Conservation (phyloP, 176 grass and related monocot species). For the Avena atlantica region DNA sequence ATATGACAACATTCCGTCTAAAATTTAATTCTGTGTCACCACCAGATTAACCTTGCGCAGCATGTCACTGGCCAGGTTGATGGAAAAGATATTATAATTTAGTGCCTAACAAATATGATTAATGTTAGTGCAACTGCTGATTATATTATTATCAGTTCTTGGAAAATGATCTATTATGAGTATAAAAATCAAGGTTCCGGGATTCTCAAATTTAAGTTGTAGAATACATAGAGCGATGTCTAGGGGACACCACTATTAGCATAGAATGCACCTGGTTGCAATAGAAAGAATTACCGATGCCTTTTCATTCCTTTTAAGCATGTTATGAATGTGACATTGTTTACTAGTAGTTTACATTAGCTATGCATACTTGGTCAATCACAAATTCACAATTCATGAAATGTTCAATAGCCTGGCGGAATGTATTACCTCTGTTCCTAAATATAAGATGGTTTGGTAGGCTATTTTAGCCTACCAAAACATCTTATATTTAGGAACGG, state of each 20-base stretch:
- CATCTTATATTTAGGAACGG: too few species aligned
- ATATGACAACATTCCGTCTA: neutral
- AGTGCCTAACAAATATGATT: neutral
- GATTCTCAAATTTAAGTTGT: constrained; percentile 1
- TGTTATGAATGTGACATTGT: neutral
- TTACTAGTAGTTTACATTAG: constrained; percentile 12
- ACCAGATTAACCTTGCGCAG: constrained; percentile 21
- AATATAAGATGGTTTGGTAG: too few species aligned
- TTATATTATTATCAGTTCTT: neutral
- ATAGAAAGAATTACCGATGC: neutral
- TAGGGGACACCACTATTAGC: neutral
- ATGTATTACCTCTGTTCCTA: neutral
- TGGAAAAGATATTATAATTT: constrained; percentile 17
- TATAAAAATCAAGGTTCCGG: neutral
- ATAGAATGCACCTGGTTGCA: constrained; percentile 13
- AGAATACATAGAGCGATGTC: neutral
- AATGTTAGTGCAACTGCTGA: neutral
- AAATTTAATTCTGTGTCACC: constrained; percentile 5
- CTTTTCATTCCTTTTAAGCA: constrained; percentile 12
- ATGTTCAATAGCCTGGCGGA: neutral
- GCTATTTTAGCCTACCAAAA: too few species aligned
- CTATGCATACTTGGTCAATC: constrained; percentile 11
- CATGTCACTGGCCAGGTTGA: neutral
- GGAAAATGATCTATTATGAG: neutral
- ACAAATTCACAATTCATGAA: neutral